A percentile compares a stretch with the other conserved stretches of the same genome.
Conservation (phyloP, 2,329 filamentous ascomycete genomes). For the Phialophora tarda region DNA sequence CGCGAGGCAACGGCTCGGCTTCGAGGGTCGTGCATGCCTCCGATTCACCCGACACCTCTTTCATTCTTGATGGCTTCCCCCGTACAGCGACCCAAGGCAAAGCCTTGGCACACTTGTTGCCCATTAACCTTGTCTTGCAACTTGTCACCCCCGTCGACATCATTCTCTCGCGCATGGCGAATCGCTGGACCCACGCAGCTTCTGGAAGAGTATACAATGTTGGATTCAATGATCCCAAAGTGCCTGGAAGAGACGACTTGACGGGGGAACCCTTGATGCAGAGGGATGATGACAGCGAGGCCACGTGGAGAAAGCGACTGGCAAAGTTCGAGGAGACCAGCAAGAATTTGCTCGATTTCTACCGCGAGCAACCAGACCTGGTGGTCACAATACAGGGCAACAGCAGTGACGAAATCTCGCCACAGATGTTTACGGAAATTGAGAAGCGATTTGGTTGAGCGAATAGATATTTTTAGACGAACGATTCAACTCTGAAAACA, state of each 20-base stretch:
- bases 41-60: constrained; percentile 79
- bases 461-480: constrained; percentile 11
- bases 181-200: constrained; percentile 90
- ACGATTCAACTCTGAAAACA: constrained; percentile 1
- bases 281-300: constrained; percentile 82
- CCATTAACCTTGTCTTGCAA: constrained; percentile 93
- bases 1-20: constrained; percentile 52
- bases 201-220: constrained; percentile 96
- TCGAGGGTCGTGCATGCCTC: constrained; percentile 45
- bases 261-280: constrained; percentile 87
- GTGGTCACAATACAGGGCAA: constrained; percentile 86
- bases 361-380: constrained; percentile 71
- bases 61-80: constrained; percentile 95
- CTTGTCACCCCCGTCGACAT: constrained; percentile 84
- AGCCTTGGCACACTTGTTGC: constrained; percentile 78
- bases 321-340: constrained; percentile 87
- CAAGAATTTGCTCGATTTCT: constrained; percentile 83
- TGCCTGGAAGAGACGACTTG: constrained; percentile 81
- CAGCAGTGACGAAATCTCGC: constrained; percentile 92
- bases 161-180: constrained; percentile 86
- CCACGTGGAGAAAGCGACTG: constrained; percentile 81
- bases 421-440: constrained; percentile 84
- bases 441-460: constrained; percentile 69
- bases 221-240: constrained; percentile 83
- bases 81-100: constrained; percentile 81